Evolutionary conservation across 2,329 filamentous ascomycete species (phyloP).

Genomic region (Scytalidium lignicola): DNA sequence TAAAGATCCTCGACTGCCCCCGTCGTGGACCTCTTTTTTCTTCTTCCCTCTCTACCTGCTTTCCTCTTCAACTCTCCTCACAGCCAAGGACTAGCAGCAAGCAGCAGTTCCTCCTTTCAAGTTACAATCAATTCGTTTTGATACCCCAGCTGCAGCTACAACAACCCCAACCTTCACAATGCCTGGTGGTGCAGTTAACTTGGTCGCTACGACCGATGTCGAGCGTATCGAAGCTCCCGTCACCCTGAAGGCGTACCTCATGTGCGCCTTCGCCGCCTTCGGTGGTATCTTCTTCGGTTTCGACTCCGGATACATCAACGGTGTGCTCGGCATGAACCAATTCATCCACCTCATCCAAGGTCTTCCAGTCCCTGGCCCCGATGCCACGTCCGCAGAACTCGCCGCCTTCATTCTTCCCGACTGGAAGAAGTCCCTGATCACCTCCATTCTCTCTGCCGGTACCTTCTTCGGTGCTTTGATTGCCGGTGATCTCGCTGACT

Average conservation of each 20-base stretch:
- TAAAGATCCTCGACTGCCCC: background rate
- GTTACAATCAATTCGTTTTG: background rate
- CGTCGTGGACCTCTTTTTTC: background rate
- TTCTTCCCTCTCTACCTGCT: background rate
- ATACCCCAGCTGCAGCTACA: background rate
- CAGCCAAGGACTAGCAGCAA: background rate
- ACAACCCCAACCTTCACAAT: slow-evolving; percentile 1
- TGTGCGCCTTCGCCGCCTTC: slow-evolving; percentile 67
- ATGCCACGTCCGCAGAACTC: slow-evolving; percentile 8
- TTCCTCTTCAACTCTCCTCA: background rate
- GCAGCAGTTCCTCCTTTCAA: background rate
- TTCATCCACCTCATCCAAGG: slow-evolving; percentile 21
- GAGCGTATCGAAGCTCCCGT: slow-evolving; percentile 62
- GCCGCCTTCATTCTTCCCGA: slow-evolving; percentile 34
- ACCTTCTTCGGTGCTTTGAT: slow-evolving; percentile 77
- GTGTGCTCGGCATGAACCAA: slow-evolving; percentile 44
- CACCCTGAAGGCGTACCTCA: slow-evolving; percentile 62
- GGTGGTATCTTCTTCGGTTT: slow-evolving; percentile 58
- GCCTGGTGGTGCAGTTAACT: background rate
- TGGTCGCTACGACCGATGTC: slow-evolving; percentile 53
- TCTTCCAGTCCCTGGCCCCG: slow-evolving; percentile 12
- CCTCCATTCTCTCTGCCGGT: slow-evolving; percentile 58
- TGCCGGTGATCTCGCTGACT: slow-evolving; percentile 72
- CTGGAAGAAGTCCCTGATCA: slow-evolving; percentile 40
- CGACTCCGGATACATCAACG: slow-evolving; percentile 72